Evolutionary conservation across 2,329 filamentous ascomycete species (phyloP), one percentile per base, ranked within the genome.

Genomic region (Colletotrichum plurivorum): DNA sequence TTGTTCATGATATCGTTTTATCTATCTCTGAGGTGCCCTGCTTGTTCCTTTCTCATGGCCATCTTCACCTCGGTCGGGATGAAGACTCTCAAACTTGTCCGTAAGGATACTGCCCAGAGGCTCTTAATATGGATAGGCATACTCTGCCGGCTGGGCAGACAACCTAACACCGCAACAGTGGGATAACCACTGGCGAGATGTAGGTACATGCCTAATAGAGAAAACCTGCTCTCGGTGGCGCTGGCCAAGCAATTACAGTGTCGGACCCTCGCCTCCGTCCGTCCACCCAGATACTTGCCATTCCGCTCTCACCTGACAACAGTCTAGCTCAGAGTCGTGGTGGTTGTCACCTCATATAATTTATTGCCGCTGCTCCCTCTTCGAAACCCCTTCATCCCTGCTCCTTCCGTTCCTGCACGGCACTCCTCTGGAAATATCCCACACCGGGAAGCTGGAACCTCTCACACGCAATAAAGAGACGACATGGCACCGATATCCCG

Each of bases 211-310:
- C 4, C 27, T 36, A 31, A 12, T 20, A 6, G 12, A 16, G 48
- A 46, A 59, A 65, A 65, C 54, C 59, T 65, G 62, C 62, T 64
- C 62, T 59, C 15, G 49, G 59, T 65, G 62, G 55, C 54, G 53
- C 53, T 59, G 46, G 62, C 62, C 62, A 64, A 58, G 62, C 62
- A 46, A 59, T 59, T 59, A 36, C 36, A 59, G 16, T 18, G 22
- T 39, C 51, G 49, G 27, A 45, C 22, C 56, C 31, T 36, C 27
- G 18, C 45, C 45, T 49, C 16, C 27, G 15, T 49, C 49, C 22
- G 22, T 59, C 56, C 56, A 49, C 20, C 31, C 31, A 52, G 25
- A 39, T 48, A 48, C 43, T 12, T 61, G 41, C 10, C 8, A 10
- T 36, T 9, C 9, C 31, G 31, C 8, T 36, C 10, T 36, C 31